Base-by-base conservation (phyloP, 257 asterid species). In the Haberlea rhodopensis region DNA sequence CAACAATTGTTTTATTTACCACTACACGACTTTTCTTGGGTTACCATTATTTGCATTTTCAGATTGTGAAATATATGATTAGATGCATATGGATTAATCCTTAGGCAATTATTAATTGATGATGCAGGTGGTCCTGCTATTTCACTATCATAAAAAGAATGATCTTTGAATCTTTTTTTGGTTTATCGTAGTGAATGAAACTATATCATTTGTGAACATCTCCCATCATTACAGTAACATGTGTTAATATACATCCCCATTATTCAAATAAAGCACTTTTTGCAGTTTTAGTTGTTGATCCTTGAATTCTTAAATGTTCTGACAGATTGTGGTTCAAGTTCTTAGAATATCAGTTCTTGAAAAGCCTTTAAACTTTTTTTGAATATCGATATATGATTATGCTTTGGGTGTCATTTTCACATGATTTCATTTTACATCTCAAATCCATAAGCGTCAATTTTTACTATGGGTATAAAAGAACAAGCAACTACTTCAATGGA, bases 31-130 rank as follows among this genome's bases (percentile, higher is more conserved):
- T 45, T 53, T 45, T 27, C 40, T 32, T 32, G n/a, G 46, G 61
- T 40, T 29, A 29, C 51, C 21, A 5, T 45, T 67, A 32, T 27
- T 59, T 43, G 23, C 23, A 8, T 58, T 6, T 21, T 3, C 43
- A 68, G 53, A 25, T 58, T 27, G 53, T 40, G 23, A 65, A 65
- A 27, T 66, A 63, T 55, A 13, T 53, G 77, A 51, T 34, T 37
- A 26, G 63, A 51, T 43, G 26, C 31, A 45, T 3, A 37, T 2
- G 13, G n/a, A 56, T 29, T 15, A 65, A 13, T 51, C 4, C 53
- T 20, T 9, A 24, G 25, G 29, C 45, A 24, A 66, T 23, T 71
- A 43, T 45, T 13, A 49, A 40, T 11, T 49, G 10, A n/a, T 65
- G 34, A 49, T 65, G 72, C 40, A 65, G 63, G 58, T 37, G 45